Conservation (phyloP, 352 stramenopile genomes). For the Globisporangium cylindrosporum region DNA sequence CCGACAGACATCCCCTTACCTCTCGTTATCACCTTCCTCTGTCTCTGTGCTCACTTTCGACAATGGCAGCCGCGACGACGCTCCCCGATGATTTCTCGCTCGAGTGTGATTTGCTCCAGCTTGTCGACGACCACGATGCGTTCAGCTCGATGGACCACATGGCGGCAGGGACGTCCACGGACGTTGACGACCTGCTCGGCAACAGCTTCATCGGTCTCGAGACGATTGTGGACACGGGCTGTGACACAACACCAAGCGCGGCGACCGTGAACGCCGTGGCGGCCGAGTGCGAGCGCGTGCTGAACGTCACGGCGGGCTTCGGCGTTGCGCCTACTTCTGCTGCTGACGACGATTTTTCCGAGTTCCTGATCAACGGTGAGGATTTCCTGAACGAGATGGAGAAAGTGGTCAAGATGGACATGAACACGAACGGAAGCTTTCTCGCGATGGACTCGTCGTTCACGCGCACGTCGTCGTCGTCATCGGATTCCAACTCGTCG, state of each 20-base stretch:
- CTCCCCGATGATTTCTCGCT: conserved; percentile 30
- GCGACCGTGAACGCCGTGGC: neutral
- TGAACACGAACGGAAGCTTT: conserved; percentile 16
- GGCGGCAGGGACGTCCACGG: neutral
- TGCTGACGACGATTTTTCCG: conserved; percentile 30
- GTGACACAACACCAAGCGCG: neutral
- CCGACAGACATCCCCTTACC: neutral
- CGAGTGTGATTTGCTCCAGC: conserved; percentile 36
- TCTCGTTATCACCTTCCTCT: neutral
- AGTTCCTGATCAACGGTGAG: conserved; percentile 54
- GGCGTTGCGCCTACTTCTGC: neutral
- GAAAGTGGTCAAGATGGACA: conserved; percentile 44
- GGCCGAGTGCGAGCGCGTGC: conserved; percentile 15
- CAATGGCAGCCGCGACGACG: conserved; percentile 19
- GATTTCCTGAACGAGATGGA: conserved; percentile 58
- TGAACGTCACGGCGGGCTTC: conserved; percentile 19
- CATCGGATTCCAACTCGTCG: conserved; percentile 12
- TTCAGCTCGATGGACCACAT: neutral
- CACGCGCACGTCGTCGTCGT: conserved; percentile 5
- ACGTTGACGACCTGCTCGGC: conserved; percentile 29
- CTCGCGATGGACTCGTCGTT: conserved; percentile 10
- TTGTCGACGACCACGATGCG: conserved; percentile 28
- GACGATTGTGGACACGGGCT: conserved; percentile 5
- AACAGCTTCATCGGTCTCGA: conserved; percentile 22
- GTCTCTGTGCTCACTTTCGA: neutral